phyloP scores from a whole-genome alignment of 2,329 filamentous ascomycete species.

The Biscogniauxia marginata region DNA sequence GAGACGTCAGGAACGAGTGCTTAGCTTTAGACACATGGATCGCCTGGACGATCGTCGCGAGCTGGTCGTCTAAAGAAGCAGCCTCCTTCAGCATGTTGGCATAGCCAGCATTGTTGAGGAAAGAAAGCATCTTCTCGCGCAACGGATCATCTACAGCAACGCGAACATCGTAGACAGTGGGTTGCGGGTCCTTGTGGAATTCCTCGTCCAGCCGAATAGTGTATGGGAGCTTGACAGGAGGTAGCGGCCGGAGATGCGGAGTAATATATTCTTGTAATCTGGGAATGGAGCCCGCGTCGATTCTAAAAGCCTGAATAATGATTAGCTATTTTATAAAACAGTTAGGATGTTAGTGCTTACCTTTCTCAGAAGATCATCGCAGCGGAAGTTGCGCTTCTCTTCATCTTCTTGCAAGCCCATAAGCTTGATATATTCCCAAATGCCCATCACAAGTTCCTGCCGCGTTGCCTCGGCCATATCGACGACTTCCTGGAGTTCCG shows the following conservation, averaged over 20 bases:
- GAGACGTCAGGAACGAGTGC: conserved; percentile 78
- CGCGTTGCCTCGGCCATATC: conserved; percentile 86
- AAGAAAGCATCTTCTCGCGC: conserved; percentile 61
- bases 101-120: conserved; percentile 69
- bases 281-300: conserved; percentile 80
- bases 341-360: conserved; percentile 48
- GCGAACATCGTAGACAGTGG: conserved; percentile 87
- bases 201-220: conserved; percentile 90
- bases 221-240: conserved; percentile 81
- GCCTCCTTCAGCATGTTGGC: conserved; percentile 74
- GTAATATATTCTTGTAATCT: conserved; percentile 78
- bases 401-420: conserved; percentile 90
- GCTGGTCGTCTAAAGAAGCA: conserved; percentile 74
- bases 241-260: conserved; percentile 73
- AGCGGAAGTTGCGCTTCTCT: conserved; percentile 88
- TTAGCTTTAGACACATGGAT: conserved; percentile 84
- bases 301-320: conserved; percentile 60
- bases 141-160: conserved; percentile 83
- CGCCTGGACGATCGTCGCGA: conserved; percentile 79
- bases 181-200: conserved; percentile 70
- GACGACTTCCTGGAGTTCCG: conserved; percentile 76
- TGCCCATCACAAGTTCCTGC: conserved; percentile 81
- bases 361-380: conserved; percentile 76
- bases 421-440: conserved; percentile 92
- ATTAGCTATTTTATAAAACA: conserved; percentile 22